phyloP scores from a whole-genome alignment of 208 protist species.

The Leishmania braziliensis region DNA sequence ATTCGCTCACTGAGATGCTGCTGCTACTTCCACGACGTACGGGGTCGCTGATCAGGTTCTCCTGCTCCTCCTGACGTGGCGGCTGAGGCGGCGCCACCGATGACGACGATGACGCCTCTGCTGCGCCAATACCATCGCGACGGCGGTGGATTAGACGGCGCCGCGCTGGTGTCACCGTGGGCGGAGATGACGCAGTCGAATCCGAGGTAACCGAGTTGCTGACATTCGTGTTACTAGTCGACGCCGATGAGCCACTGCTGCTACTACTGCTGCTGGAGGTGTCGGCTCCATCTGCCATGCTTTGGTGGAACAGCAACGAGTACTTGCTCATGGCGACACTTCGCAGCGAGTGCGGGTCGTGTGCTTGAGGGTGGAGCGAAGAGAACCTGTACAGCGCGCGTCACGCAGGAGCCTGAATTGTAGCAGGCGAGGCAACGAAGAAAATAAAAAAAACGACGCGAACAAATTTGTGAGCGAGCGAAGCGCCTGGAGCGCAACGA shows the following conservation, averaged over 20 bases:
- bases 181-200: background rate
- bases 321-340: conserved; percentile 49
- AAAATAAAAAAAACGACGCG: background rate
- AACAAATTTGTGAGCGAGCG: background rate
- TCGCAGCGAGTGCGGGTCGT: background rate
- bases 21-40: background rate
- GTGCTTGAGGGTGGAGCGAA: background rate
- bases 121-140: conserved; percentile 1
- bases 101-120: background rate
- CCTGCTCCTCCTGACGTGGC: too few relatives aligned
- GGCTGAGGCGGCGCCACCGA: background rate
- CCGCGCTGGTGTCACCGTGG: background rate
- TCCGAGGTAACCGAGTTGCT: background rate
- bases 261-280: background rate
- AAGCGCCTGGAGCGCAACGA: background rate
- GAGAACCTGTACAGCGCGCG: background rate
- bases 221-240: background rate
- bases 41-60: background rate
- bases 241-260: background rate
- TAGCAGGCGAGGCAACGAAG: background rate
- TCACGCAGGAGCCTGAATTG: background rate
- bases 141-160: conserved; percentile 19
- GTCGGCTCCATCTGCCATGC: background rate
- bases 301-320: conserved; percentile 36
- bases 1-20: background rate